Conservation (phyloP, 805 yeast genomes). For the Komagataella pastoris region DNA sequence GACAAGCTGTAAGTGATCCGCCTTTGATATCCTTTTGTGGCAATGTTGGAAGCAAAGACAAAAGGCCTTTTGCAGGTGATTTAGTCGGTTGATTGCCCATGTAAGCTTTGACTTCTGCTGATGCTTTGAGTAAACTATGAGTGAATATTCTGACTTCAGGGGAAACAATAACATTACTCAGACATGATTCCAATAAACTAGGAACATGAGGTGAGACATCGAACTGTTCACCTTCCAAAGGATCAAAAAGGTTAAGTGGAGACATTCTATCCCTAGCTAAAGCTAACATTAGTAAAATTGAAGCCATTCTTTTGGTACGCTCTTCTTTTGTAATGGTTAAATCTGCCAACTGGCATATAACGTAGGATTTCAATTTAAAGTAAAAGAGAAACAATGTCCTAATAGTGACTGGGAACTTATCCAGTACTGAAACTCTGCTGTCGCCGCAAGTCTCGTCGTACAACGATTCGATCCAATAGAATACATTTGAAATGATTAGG, state of each 20-base stretch:
- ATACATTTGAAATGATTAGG: slow-evolving; percentile 53
- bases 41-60: neutral
- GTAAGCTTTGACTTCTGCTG: slow-evolving; percentile 15
- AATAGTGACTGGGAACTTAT: slow-evolving; percentile 56
- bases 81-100: slow-evolving; percentile 2
- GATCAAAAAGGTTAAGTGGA: slow-evolving; percentile 29
- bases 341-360: slow-evolving; percentile 54
- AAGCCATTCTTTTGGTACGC: slow-evolving; percentile 56
- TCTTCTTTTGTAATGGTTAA: slow-evolving; percentile 39
- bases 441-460: slow-evolving; percentile 18
- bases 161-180: slow-evolving; percentile 57
- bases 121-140: slow-evolving; percentile 55
- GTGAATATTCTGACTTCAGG: slow-evolving; percentile 71
- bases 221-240: slow-evolving; percentile 7
- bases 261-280: slow-evolving; percentile 59
- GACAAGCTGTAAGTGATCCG: slow-evolving; percentile 59
- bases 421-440: slow-evolving; percentile 21
- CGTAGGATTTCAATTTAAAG: slow-evolving; percentile 47
- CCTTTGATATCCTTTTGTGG: slow-evolving; percentile 2
- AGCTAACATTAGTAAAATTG: slow-evolving; percentile 52
- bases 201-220: slow-evolving; percentile 49
- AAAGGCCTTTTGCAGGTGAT: slow-evolving; percentile 1
- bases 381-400: slow-evolving; percentile 55
- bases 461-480: slow-evolving; percentile 53
- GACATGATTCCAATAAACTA: slow-evolving; percentile 72